These are phyloP conservation scores for Jamesozyma piceae DNA, from an alignment of 805 yeast species.

Conservation along the genomic window DNA sequence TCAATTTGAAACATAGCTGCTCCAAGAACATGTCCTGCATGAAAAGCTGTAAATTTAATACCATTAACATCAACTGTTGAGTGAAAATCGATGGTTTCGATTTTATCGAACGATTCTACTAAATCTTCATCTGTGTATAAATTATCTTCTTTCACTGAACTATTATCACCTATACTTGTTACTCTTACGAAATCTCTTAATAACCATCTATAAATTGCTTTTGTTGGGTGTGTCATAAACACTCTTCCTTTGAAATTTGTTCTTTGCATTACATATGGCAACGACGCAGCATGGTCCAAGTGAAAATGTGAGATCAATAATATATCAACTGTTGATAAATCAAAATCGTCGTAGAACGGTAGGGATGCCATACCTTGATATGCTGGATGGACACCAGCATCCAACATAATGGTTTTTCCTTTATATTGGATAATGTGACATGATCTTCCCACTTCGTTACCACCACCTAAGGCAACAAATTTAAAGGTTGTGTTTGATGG, in stretches of 20 bases:
- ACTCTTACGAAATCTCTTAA: conserved; percentile 90
- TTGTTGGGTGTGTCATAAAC: conserved; percentile 98
- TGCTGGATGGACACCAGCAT: conserved; percentile 98
- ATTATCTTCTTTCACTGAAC: conserved; percentile 33
- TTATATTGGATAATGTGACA: conserved; percentile 88
- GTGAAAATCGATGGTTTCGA: conserved; percentile 92
- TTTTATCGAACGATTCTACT: conserved; percentile 74
- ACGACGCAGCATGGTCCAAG: conserved; percentile 93
- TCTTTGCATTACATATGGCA: conserved; percentile 96
- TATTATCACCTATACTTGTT: conserved; percentile 45
- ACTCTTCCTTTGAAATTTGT: conserved; percentile 92
- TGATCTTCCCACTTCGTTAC: conserved; percentile 94
- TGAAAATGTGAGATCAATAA: conserved; percentile 90
- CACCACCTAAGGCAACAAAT: conserved; percentile 93
- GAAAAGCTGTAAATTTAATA: conserved; percentile 91
- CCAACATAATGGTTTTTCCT: conserved; percentile 92
- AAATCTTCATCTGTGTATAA: conserved; percentile 88
- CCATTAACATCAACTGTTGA: conserved; percentile 93
- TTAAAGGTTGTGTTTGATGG: conserved; percentile 35
- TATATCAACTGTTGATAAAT: conserved; percentile 76
- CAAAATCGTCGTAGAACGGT: conserved; percentile 94
- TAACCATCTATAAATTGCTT: conserved; percentile 94
- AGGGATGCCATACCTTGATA: conserved; percentile 78
- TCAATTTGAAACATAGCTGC: conserved; percentile 97
- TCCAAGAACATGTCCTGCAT: conserved; percentile 99